Evolutionary conservation across 2,329 filamentous ascomycete species (phyloP).

Genomic region (Sarocladium kiliense): DNA sequence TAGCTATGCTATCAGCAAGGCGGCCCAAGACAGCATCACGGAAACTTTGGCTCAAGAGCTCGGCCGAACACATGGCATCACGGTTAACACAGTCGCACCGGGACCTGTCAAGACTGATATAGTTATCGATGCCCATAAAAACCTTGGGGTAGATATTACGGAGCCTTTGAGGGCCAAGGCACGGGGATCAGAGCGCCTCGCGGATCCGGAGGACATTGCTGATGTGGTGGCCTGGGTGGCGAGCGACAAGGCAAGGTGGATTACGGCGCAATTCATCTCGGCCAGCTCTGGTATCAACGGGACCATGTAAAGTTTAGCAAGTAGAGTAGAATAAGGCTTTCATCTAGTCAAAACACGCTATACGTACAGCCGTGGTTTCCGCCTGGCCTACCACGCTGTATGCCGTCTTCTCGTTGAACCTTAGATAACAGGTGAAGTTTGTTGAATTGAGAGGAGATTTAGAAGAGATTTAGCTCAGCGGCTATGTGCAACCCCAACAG

Average conservation of each 20-base stretch:
- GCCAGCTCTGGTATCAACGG: conserved; percentile 25
- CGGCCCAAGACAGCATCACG: conserved; percentile 29
- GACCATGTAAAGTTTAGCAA: neutral
- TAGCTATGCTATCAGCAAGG: conserved; percentile 22
- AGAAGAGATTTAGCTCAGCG: no score
- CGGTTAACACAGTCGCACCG: conserved; percentile 36
- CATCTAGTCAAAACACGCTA: no score
- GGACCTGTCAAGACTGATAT: conserved; percentile 33
- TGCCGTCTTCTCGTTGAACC: no score
- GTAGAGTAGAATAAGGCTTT: no score
- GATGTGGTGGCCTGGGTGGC: conserved; percentile 35
- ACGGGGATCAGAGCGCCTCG: conserved; percentile 26
- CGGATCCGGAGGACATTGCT: conserved; percentile 33
- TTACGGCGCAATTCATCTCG: conserved; percentile 35
- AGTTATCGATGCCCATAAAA: conserved; percentile 12
- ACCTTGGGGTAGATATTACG: conserved; percentile 14
- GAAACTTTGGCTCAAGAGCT: conserved; percentile 28
- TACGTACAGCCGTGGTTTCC: no score
- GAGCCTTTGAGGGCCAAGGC: conserved; percentile 18
- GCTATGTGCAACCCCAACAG: no score
- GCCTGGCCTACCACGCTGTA: no score
- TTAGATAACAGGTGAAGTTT: no score
- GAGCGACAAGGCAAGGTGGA: conserved; percentile 35
- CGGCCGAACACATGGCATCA: conserved; percentile 32
- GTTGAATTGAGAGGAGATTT: neutral